Conservation (phyloP, 2,329 filamentous ascomycete species). For the Aspergillus luchuensis region DNA sequence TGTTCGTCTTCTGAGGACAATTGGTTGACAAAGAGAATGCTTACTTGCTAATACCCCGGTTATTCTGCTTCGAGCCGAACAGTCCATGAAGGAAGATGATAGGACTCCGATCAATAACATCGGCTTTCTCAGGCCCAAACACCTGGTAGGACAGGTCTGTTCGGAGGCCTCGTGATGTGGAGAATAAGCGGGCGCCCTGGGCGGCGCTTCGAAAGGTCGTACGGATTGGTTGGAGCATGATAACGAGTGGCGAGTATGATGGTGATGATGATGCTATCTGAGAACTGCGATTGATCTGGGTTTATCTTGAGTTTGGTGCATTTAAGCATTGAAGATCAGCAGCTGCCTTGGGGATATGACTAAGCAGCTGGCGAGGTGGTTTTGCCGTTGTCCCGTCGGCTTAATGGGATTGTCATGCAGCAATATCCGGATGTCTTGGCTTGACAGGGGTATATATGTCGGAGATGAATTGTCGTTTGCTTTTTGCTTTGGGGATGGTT, state of each 20-base stretch:
- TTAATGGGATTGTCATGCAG: background rate
- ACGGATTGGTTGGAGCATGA: slow-evolving; percentile 16
- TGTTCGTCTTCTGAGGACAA: no score
- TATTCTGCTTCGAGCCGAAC: slow-evolving; percentile 95
- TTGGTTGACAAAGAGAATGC: slow-evolving; percentile 32
- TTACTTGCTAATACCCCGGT: slow-evolving; percentile 91
- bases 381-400: slow-evolving; percentile 6
- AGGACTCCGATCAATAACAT: slow-evolving; percentile 51
- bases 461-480: background rate
- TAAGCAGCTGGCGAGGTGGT: background rate
- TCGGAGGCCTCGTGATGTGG: slow-evolving; percentile 31
- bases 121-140: slow-evolving; percentile 38
- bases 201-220: slow-evolving; percentile 17
- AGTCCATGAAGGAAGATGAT: slow-evolving; percentile 90
- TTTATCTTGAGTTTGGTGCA: background rate
- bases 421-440: background rate
- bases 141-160: slow-evolving; percentile 40
- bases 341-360: background rate
- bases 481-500: background rate
- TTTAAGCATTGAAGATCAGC: slow-evolving; percentile 3
- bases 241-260: slow-evolving; percentile 12
- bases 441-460: background rate
- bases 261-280: background rate
- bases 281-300: background rate
- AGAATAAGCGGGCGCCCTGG: slow-evolving; percentile 31